Evolutionary conservation across 225 moss, liverwort and hornwort species (phyloP).

Genomic region (Climacium dendroides): DNA sequence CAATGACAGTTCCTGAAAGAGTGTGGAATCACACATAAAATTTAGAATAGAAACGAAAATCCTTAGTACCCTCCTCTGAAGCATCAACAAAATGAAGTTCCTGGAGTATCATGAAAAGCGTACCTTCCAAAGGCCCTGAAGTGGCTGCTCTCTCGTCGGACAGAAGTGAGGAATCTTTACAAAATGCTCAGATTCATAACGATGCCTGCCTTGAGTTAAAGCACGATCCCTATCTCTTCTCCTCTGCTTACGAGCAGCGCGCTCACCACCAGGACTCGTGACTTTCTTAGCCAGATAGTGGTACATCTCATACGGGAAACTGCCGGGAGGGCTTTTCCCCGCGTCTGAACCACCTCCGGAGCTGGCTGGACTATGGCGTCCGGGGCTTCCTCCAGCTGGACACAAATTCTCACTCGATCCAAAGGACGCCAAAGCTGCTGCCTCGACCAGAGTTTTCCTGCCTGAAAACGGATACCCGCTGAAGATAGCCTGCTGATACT

Average conservation of each 20-base stretch:
- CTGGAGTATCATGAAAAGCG: neutral
- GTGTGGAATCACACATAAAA: neutral
- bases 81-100: neutral
- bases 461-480: conserved; percentile 33
- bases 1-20: neutral
- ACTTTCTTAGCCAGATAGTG: conserved; percentile 91
- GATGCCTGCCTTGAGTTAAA: conserved; percentile 56
- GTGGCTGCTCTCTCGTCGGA: conserved; percentile 60
- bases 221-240: conserved; percentile 71
- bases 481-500: conserved; percentile 52
- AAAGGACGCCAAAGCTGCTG: conserved; percentile 78
- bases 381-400: conserved; percentile 35
- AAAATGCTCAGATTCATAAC: conserved; percentile 86
- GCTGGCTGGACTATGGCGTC: conserved; percentile 33
- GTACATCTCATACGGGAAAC: conserved; percentile 91
- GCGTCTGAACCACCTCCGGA: conserved; percentile 43
- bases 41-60: neutral
- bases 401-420: conserved; percentile 63
- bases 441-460: conserved; percentile 58
- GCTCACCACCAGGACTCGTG: conserved; percentile 83
- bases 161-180: conserved; percentile 63
- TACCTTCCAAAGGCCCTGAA: conserved; percentile 98
- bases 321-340: conserved; percentile 70
- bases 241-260: conserved; percentile 64
- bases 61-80: neutral